These are phyloP conservation scores for Xerocomellus chrysenteron DNA, from an alignment of 768 basidiomycete genomes.

Conservation along the genomic window DNA sequence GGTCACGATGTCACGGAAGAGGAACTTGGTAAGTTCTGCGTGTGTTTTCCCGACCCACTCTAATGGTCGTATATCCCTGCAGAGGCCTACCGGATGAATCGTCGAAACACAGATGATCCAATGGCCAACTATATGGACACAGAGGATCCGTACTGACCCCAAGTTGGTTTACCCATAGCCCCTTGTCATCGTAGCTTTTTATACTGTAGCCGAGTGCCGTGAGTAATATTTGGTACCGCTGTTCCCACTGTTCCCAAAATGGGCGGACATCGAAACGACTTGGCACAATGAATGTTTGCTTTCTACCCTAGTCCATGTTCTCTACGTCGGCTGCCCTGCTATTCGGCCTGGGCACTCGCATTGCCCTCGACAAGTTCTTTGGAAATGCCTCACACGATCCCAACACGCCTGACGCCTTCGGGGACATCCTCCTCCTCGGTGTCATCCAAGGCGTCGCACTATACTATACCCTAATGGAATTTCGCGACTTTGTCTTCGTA, in stretches of 20 bases:
- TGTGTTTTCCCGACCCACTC: background rate
- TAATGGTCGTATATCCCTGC: constrained; percentile 20
- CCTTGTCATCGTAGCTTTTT: background rate
- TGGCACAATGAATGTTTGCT: constrained; percentile 13
- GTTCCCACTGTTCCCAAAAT: constrained; percentile 24
- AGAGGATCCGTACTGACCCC: constrained; percentile 32
- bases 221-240: constrained; percentile 7
- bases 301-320: constrained; percentile 38
- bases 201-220: background rate
- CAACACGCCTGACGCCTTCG: constrained; percentile 37
- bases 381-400: constrained; percentile 38
- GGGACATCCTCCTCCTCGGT: constrained; percentile 64
- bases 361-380: constrained; percentile 60
- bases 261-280: constrained; percentile 17
- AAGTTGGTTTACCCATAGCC: background rate
- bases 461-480: constrained; percentile 60
- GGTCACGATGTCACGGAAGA: constrained; percentile 88
- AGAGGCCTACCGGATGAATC: constrained; percentile 91
- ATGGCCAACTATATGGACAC: constrained; percentile 90
- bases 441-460: constrained; percentile 76
- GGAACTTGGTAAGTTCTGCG: constrained; percentile 60
- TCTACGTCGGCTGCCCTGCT: constrained; percentile 67
- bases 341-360: constrained; percentile 71
- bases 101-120: constrained; percentile 75
- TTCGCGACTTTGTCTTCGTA: constrained; percentile 51